Conservation (phyloP, 2,329 filamentous ascomycete species). For the Aulographum hederae region DNA sequence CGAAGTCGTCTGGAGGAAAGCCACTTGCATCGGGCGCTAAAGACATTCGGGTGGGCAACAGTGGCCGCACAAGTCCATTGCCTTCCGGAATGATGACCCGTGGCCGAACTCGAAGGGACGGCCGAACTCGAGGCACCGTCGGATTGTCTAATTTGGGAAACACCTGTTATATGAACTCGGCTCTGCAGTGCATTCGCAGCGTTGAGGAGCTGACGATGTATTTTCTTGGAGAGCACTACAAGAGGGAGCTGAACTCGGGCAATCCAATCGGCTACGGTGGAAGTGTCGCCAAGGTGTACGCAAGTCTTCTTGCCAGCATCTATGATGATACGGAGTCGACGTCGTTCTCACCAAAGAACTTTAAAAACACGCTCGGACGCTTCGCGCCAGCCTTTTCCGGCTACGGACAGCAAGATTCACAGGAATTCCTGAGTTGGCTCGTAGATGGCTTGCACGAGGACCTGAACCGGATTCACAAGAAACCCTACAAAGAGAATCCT, state of each 20-base stretch:
- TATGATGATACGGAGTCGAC: constrained; percentile 49
- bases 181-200: constrained; percentile 81
- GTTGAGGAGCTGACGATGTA: constrained; percentile 89
- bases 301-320: constrained; percentile 55
- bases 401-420: constrained; percentile 91
- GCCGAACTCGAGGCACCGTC: constrained; percentile 50
- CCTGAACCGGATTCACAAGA: constrained; percentile 80
- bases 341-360: constrained; percentile 61
- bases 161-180: constrained; percentile 98
- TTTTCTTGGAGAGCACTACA: constrained; percentile 58
- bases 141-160: constrained; percentile 86
- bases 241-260: constrained; percentile 62
- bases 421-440: constrained; percentile 89
- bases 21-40: constrained; percentile 20
- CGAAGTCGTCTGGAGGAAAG: constrained; percentile 18
- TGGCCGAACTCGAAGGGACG: constrained; percentile 50
- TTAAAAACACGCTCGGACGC: constrained; percentile 67
- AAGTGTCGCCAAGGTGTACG: constrained; percentile 72
- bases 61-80: constrained; percentile 53
- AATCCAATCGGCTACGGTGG: constrained; percentile 80
- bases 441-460: constrained; percentile 92
- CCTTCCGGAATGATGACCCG: constrained; percentile 44
- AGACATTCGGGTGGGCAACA: too few species aligned
- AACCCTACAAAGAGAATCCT: constrained; percentile 93
- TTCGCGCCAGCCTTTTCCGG: constrained; percentile 78